These are phyloP conservation scores for Crucibulum laeve DNA, from an alignment of 768 basidiomycete genomes.

Conservation along the genomic window DNA sequence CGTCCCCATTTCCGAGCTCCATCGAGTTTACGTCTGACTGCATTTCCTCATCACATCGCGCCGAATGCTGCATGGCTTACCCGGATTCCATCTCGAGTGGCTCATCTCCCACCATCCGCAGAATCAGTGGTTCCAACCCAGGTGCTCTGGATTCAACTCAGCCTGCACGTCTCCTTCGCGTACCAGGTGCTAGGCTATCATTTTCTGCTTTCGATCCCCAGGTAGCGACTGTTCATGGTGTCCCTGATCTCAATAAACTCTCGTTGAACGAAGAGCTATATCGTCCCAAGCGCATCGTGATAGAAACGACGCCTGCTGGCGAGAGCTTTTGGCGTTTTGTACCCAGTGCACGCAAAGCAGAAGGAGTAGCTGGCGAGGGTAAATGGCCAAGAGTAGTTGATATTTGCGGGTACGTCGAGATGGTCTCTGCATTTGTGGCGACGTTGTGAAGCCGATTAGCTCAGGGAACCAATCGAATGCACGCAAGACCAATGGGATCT, in stretches of 20 bases:
- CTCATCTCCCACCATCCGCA: slow-evolving; percentile 17
- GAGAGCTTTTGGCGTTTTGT: slow-evolving; percentile 72
- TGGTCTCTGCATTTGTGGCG: slow-evolving; percentile 2
- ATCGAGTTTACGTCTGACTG: too few species aligned
- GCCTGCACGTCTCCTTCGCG: slow-evolving; percentile 54
- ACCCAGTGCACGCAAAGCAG: slow-evolving; percentile 57
- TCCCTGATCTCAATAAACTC: slow-evolving; percentile 33
- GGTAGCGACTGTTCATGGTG: slow-evolving; percentile 44
- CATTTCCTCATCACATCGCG: too few species aligned
- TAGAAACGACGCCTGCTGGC: slow-evolving; percentile 59
- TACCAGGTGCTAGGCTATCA: slow-evolving; percentile 51
- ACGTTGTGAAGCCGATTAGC: slow-evolving; percentile 1
- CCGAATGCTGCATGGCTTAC: neutral
- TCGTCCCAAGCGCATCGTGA: slow-evolving; percentile 67
- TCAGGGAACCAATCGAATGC: slow-evolving; percentile 44
- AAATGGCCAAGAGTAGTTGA: slow-evolving; percentile 63
- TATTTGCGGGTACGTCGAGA: slow-evolving; percentile 71
- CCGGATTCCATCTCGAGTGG: neutral
- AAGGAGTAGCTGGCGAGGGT: slow-evolving; percentile 62
- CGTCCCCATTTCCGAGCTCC: too few species aligned
- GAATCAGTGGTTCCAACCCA: slow-evolving; percentile 44
- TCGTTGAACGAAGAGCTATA: slow-evolving; percentile 42
- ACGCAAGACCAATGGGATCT: slow-evolving; percentile 85
- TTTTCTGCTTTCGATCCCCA: slow-evolving; percentile 76
- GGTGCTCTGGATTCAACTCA: slow-evolving; percentile 67